These are phyloP conservation scores for Fusarium sp. DNA, from an alignment of 2,329 filamentous ascomycete species.

Conservation along the genomic window DNA sequence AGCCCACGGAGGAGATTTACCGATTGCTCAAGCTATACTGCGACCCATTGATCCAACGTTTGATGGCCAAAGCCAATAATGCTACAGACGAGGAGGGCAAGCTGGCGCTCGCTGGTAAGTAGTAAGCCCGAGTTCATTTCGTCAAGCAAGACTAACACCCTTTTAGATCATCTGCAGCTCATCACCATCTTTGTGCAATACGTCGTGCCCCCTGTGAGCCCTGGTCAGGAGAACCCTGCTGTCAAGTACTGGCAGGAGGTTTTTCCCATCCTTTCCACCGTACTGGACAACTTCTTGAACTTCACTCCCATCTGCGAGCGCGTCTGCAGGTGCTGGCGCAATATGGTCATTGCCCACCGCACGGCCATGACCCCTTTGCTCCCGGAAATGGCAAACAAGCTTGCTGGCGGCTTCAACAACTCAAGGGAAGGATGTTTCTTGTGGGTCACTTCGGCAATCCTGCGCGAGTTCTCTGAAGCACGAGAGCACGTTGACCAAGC, in stretches of 20 bases:
- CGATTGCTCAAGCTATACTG: constrained; percentile 90
- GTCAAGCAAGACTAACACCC: constrained; percentile 28
- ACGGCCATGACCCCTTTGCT: constrained; percentile 88
- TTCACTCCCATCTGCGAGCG: constrained; percentile 92
- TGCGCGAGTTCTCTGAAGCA: constrained; percentile 94
- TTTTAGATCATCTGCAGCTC: constrained; percentile 83
- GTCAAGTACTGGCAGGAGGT: constrained; percentile 97
- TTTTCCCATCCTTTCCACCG: constrained; percentile 84
- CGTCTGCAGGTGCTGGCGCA: constrained; percentile 93
- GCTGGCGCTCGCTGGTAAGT: constrained; percentile 81
- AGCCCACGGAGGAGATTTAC: constrained; percentile 83
- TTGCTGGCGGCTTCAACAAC: constrained; percentile 83
- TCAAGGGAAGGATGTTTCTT: constrained; percentile 96
- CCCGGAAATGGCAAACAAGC: constrained; percentile 85
- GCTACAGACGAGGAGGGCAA: constrained; percentile 86
- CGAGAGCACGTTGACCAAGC: constrained; percentile 82
- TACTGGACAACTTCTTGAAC: constrained; percentile 86
- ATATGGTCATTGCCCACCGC: constrained; percentile 96
- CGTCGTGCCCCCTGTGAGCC: constrained; percentile 77
- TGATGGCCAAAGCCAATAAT: constrained; percentile 87
- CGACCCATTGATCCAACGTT: constrained; percentile 84
- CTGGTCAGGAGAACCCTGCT: constrained; percentile 81
- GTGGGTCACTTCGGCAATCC: constrained; percentile 96
- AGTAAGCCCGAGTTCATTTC: constrained; percentile 38
- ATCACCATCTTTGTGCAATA: constrained; percentile 89